A percentile compares a stretch with the other conserved stretches of the same genome.
phyloP scores from a whole-genome alignment of 306 rosid genomes.

The Vicia faba region DNA sequence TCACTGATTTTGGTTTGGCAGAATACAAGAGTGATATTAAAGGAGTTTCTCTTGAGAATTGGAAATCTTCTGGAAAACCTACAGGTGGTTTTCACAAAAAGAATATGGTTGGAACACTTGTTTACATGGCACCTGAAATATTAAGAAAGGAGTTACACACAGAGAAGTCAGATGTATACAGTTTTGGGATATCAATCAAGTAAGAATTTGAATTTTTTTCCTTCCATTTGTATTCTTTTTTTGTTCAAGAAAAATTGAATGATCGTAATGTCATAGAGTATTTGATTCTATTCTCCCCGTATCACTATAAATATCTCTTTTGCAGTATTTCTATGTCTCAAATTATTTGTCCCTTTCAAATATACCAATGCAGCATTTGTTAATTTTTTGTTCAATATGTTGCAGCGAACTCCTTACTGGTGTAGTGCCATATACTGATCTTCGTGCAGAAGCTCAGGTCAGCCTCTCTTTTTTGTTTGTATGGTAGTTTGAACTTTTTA shows the following conservation, averaged over 20 bases:
- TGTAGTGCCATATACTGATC: slow-evolving; percentile 97
- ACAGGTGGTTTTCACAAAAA: slow-evolving; percentile 97
- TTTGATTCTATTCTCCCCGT: neutral
- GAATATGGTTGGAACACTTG: slow-evolving; percentile 88
- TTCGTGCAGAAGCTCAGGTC: slow-evolving; percentile 91
- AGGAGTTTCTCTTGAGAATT: slow-evolving; percentile 65
- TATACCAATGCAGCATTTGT: too few relatives aligned
- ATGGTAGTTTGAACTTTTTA: too few relatives aligned
- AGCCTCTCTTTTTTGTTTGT: slow-evolving; percentile 33
- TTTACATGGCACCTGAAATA: slow-evolving; percentile 98
- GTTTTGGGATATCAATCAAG: slow-evolving; percentile 88
- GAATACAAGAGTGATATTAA: slow-evolving; percentile 65
- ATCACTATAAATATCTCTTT: too few relatives aligned
- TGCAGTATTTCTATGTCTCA: too few relatives aligned
- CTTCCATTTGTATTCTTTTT: slow-evolving; percentile 2
- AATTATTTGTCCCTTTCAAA: too few relatives aligned
- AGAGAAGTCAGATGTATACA: slow-evolving; percentile 87
- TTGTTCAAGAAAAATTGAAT: slow-evolving; percentile 10
- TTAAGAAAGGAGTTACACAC: slow-evolving; percentile 78
- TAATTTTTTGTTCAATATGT: slow-evolving; percentile 21
- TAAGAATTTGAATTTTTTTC: slow-evolving; percentile 43
- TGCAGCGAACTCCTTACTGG: slow-evolving; percentile 96
- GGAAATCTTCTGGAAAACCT: slow-evolving; percentile 94
- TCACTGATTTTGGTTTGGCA: slow-evolving; percentile 96
- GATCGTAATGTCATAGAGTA: slow-evolving; percentile 2